Evolutionary conservation across 768 basidiomycete genomes (phyloP).

Genomic region (Lyophyllum shimeji): DNA sequence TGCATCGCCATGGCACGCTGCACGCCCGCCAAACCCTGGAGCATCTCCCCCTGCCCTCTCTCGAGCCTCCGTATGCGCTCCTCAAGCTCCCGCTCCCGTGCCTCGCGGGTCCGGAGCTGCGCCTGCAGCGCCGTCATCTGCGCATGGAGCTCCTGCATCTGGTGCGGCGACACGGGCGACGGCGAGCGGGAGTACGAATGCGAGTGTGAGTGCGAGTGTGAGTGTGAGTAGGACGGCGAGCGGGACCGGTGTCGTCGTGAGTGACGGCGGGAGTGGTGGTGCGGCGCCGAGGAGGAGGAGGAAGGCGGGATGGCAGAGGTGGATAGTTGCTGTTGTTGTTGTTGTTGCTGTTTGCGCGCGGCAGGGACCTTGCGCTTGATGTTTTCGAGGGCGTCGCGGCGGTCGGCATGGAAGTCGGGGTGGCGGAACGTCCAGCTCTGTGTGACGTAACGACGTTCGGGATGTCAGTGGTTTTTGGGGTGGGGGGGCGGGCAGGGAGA

Average conservation of each 20-base stretch:
- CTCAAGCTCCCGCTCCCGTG: constrained; percentile 32
- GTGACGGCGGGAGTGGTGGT: constrained; percentile 19
- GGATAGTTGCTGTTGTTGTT: too few relatives aligned
- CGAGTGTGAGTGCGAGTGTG: constrained; percentile 13
- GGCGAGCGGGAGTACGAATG: constrained; percentile 25
- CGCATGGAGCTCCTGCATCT: constrained; percentile 7
- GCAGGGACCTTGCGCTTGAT: constrained; percentile 62
- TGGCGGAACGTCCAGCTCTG: constrained; percentile 62
- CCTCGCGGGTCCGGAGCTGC: constrained; percentile 30
- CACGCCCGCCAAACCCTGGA: constrained; percentile 37
- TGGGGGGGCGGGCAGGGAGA: not conserved
- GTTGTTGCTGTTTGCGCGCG: constrained; percentile 47
- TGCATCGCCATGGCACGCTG: constrained; percentile 73
- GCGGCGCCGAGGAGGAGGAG: constrained; percentile 23
- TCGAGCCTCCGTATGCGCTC: constrained; percentile 36
- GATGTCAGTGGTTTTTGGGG: not conserved
- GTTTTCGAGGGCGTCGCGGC: constrained; percentile 54
- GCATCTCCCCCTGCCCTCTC: constrained; percentile 36
- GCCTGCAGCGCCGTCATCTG: constrained; percentile 25
- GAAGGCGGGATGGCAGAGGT: too few relatives aligned
- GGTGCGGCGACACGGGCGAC: constrained; percentile 6
- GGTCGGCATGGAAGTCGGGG: constrained; percentile 56
- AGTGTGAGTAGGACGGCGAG: constrained; percentile 14
- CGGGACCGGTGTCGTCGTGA: constrained; percentile 12
- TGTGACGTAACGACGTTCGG: not conserved